A percentile compares a stretch with the other conserved stretches of the same genome.
These are phyloP conservation scores for Amylocystis lapponica DNA, from an alignment of 768 basidiomycete species.

Conservation along the genomic window DNA sequence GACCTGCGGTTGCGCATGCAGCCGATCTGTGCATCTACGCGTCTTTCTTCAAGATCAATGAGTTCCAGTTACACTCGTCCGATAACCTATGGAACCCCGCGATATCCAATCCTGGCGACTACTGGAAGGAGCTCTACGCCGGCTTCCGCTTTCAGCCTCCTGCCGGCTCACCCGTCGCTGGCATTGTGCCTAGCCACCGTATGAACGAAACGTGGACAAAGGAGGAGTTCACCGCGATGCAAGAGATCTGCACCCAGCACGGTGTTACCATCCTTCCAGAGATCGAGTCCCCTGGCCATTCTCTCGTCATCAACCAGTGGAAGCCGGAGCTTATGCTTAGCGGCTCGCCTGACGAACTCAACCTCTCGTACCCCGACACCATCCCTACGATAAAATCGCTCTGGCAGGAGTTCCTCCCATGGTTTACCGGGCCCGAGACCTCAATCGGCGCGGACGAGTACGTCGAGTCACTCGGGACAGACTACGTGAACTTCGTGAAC, in stretches of 20 bases:
- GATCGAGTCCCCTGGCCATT: conserved; percentile 39
- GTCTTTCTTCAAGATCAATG: conserved; percentile 41
- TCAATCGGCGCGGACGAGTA: conserved; percentile 47
- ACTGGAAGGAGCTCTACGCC: conserved; percentile 37
- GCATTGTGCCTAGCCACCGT: conserved; percentile 31
- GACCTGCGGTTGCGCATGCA: conserved; percentile 11
- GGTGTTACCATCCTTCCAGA: conserved; percentile 38
- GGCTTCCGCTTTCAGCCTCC: conserved; percentile 37
- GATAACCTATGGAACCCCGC: conserved; percentile 40
- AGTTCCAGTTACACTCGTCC: conserved; percentile 38
- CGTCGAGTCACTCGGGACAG: conserved; percentile 30
- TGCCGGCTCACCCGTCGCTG: conserved; percentile 25
- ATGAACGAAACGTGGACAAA: conserved; percentile 37
- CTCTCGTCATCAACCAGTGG: conserved; percentile 41
- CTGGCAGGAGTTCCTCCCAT: conserved; percentile 37
- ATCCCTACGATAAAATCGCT: conserved; percentile 38
- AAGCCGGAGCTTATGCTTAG: conserved; percentile 35
- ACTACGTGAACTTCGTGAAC: conserved; percentile 39
- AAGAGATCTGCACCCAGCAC: conserved; percentile 30
- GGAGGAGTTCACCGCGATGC: conserved; percentile 27
- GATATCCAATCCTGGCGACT: too few species aligned
- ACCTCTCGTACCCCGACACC: conserved; percentile 38
- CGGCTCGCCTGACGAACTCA: conserved; percentile 34
- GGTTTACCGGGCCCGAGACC: conserved; percentile 30
- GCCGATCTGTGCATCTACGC: conserved; percentile 40